Percentiles rank a stretch among this genome's conserved stretches.
Evolutionary conservation across 202 grass and related monocot species (phyloP).

Genomic region (Carex arenaria): DNA sequence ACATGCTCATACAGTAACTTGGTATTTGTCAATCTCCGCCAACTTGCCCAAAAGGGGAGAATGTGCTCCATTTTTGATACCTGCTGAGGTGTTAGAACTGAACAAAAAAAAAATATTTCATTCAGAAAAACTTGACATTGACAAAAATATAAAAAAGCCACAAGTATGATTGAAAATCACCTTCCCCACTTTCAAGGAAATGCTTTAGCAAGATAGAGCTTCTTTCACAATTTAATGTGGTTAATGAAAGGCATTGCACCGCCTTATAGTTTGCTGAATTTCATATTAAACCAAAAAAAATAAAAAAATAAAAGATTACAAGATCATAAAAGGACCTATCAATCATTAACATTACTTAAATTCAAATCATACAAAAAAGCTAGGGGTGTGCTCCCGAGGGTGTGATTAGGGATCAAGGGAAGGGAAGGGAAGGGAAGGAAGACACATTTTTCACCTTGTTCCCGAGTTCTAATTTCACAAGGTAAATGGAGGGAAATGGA

Average conservation of each 20-base stretch:
- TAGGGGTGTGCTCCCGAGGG: neutral
- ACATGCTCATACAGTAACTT: constrained; percentile 63
- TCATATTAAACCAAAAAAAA: constrained; percentile 27
- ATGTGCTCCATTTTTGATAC: constrained; percentile 76
- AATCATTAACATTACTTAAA: neutral
- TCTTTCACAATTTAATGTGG: constrained; percentile 80
- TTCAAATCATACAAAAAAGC: neutral
- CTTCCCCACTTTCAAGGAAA: constrained; percentile 62
- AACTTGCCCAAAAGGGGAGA: constrained; percentile 69
- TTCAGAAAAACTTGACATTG: neutral
- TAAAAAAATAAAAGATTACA: constrained; percentile 18
- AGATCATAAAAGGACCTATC: neutral
- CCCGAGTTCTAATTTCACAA: no score
- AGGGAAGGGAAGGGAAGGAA: no score
- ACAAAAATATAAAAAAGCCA: neutral
- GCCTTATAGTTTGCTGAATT: constrained; percentile 91
- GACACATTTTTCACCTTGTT: no score
- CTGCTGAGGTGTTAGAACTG: constrained; percentile 61
- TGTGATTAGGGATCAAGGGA: no score
- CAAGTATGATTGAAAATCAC: constrained; percentile 25
- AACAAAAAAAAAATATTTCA: constrained; percentile 30
- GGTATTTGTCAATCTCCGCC: constrained; percentile 37
- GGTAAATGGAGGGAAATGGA: no score
- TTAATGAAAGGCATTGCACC: constrained; percentile 86
- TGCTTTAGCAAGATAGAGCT: constrained; percentile 65